phyloP scores from a whole-genome alignment of 2,329 filamentous ascomycete genomes.

The Calonectria leucothoes region DNA sequence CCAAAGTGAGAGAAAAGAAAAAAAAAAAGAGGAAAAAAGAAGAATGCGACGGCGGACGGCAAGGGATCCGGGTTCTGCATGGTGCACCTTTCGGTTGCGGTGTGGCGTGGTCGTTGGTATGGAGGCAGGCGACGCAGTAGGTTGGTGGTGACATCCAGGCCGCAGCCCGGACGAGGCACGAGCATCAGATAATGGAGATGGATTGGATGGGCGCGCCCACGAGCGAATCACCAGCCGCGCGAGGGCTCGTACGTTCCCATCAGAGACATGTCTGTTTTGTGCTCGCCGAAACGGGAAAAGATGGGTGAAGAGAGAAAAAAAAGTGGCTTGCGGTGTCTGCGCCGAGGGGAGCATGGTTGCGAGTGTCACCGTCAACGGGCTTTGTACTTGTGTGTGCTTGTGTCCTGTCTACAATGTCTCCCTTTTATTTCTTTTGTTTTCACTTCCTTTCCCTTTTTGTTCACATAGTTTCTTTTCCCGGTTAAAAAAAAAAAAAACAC shows the following conservation, averaged over 20 bases:
- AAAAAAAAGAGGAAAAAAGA: background rate
- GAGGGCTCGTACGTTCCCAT: background rate
- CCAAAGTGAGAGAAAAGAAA: background rate
- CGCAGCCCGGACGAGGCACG: background rate
- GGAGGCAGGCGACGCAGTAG: background rate
- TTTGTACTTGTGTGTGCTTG: background rate
- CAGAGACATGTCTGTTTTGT: background rate
- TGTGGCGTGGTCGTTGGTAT: slow-evolving; percentile 1
- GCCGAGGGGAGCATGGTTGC: background rate
- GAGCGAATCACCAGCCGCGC: background rate
- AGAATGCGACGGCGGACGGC: background rate
- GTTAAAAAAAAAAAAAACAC: background rate
- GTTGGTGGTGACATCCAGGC: background rate
- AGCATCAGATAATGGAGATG: slow-evolving; percentile 1
- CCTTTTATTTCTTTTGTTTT: background rate
- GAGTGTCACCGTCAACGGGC: background rate
- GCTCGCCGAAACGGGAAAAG: background rate
- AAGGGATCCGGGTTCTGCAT: background rate
- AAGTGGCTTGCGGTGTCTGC: background rate
- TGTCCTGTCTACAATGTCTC: background rate
- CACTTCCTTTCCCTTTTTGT: background rate
- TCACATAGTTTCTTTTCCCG: background rate
- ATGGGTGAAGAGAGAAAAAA: too few relatives aligned
- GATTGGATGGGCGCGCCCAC: background rate
- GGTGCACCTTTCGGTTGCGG: background rate